Evolutionary conservation across 192 early-diverging fungal species (phyloP), one percentile per base, ranked within the genome.

Genomic region (Oehlia diaphana): DNA sequence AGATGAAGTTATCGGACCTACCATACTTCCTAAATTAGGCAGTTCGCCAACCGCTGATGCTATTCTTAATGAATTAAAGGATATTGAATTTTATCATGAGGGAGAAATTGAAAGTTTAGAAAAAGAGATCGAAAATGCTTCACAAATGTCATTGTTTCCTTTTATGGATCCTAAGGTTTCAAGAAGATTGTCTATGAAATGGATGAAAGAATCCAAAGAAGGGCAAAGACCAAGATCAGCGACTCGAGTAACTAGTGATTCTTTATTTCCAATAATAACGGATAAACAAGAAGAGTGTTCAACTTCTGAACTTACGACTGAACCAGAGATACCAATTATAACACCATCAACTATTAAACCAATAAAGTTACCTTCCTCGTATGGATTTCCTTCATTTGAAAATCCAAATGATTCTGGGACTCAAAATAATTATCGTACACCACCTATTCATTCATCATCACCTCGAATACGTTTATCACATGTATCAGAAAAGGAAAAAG

Each of bases 101-200:
- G 86, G 63, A 0, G 72, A 85, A 68, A 79, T 80, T 2, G 81
- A 81, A 19, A 80, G 76, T 8, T 73, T 86, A 7, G 83, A 83
- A 63, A 83, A 78, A 21, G 80, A 76, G 2, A 83, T 86, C 16
- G 82, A 86, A 35, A 86, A 78, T 23, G 84, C 78, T 3, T 86
- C 84, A 0, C 84, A 86, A 72, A 81, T 85, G 35, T 74, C 80
- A 4, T 31, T 72, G 47, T 72, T 72, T 21, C 71, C 71, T 50
- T 86, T 86, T 69, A 83, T 86, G 81, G 84, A 86, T 23, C 82
- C 84, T 16, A 86, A 86, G 63, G 81, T 86, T 23, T 82, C 84
- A 63, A 83, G 88, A 9, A 67, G 88, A 3, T 80, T 89, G 63
- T 89, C 88, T 13, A 82, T 89, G 85, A 88, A 86, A 65, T 72